A percentile compares a stretch with the other conserved stretches of the same genome.
These are phyloP conservation scores for Colletotrichum sp. DNA, from an alignment of 2,329 filamentous ascomycete genomes.

Conservation along the genomic window DNA sequence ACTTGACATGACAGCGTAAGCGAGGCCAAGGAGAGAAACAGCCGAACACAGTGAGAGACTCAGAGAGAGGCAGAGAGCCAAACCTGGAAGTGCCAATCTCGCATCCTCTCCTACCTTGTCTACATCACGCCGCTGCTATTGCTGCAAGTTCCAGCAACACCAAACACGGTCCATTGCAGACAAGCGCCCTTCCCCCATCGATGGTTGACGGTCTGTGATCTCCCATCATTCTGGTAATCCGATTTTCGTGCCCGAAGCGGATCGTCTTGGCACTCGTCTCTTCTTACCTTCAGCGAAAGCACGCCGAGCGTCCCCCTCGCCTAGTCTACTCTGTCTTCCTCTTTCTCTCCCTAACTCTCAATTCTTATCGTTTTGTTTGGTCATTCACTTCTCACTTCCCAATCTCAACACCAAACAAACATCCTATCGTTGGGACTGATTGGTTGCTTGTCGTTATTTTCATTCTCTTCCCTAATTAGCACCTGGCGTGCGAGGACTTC, in stretches of 20 bases:
- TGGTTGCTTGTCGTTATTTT: background rate
- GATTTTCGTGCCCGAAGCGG: slow-evolving; percentile 12
- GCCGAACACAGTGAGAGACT: background rate
- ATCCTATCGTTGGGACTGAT: background rate
- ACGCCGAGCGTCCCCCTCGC: background rate
- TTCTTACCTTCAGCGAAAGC: slow-evolving; percentile 15
- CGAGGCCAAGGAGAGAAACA: background rate
- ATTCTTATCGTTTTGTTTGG: background rate
- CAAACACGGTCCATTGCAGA: background rate
- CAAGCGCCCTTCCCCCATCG: background rate
- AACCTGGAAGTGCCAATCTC: background rate
- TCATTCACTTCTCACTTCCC: background rate
- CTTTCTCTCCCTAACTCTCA: background rate
- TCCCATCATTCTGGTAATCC: slow-evolving; percentile 1
- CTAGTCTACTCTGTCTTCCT: background rate
- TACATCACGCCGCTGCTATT: background rate
- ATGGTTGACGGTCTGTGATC: background rate
- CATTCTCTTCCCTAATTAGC: background rate
- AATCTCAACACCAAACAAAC: background rate
- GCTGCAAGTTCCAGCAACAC: background rate
- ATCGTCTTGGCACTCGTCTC: slow-evolving; percentile 20
- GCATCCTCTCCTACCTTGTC: background rate
- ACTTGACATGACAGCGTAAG: background rate
- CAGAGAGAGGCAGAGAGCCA: background rate
- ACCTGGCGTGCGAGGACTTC: slow-evolving; percentile 16